A percentile compares a stretch with the other conserved stretches of the same genome.
Conservation (phyloP, 2,329 filamentous ascomycete species). For the Ceratocystis alfenasii region DNA sequence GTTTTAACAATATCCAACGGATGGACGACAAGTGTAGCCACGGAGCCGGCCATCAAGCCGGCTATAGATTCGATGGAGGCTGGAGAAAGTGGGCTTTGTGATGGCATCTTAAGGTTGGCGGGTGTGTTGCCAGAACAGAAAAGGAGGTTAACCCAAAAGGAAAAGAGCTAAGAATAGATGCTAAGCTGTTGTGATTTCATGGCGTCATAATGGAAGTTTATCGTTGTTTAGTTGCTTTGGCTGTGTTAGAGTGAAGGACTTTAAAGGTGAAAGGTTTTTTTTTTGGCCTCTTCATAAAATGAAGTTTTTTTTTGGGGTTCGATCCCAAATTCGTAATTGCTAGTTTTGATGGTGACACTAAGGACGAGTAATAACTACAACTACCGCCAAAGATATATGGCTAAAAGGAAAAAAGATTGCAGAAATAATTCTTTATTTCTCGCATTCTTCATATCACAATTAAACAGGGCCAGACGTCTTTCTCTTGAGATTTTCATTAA, state of each 20-base stretch:
- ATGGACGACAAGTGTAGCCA: constrained; percentile 77
- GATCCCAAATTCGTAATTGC: neutral
- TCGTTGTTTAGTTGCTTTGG: neutral
- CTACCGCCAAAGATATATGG: neutral
- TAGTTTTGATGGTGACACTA: constrained; percentile 5
- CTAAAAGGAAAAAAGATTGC: neutral
- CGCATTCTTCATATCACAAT: neutral
- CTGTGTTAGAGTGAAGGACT: neutral
- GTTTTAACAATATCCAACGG: constrained; percentile 96
- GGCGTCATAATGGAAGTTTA: neutral
- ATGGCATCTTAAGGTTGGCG: neutral
- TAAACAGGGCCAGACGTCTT: neutral
- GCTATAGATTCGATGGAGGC: constrained; percentile 77
- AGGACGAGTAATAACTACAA: neutral
- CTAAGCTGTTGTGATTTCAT: neutral
- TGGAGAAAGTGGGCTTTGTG: constrained; percentile 29
- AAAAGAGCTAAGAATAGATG: neutral
- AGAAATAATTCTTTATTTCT: neutral
- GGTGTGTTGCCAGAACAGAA: neutral
- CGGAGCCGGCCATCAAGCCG: constrained; percentile 76
- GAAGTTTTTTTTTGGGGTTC: neutral
- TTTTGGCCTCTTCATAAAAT: neutral
- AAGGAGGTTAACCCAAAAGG: neutral
- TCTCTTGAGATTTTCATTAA: neutral
- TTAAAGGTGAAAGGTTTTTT: neutral